A percentile compares a stretch with the other conserved stretches of the same genome.
phyloP scores from a whole-genome alignment of 2,329 filamentous ascomycete genomes.

The Trichoderma arundinaceum region DNA sequence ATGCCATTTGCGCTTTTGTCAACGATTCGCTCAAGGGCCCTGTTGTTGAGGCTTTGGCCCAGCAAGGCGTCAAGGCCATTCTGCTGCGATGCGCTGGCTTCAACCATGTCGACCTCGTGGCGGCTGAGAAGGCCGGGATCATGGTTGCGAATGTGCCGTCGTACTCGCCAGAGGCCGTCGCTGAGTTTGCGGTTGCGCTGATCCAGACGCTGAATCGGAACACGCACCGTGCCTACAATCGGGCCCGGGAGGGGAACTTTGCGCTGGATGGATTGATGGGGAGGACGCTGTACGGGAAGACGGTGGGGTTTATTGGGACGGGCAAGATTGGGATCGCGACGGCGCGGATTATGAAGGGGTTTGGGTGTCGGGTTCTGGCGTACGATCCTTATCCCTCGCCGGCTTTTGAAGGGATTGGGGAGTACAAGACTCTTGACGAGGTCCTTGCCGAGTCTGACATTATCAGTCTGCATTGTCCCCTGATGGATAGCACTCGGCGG shows the following conservation, averaged over 20 bases:
- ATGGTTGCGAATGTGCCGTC: constrained; percentile 70
- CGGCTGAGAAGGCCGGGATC: constrained; percentile 60
- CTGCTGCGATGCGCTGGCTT: constrained; percentile 71
- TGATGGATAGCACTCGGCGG: constrained; percentile 64
- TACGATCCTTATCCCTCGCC: constrained; percentile 61
- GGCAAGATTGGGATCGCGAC: constrained; percentile 69
- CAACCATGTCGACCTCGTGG: constrained; percentile 68
- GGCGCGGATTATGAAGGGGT: constrained; percentile 66
- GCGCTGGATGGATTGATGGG: constrained; percentile 68
- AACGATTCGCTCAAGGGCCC: constrained; percentile 62
- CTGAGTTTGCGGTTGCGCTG: constrained; percentile 71
- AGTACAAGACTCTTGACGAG: constrained; percentile 59
- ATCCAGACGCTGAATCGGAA: constrained; percentile 71
- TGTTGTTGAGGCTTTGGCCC: constrained; percentile 58
- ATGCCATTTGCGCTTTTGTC: constrained; percentile 71
- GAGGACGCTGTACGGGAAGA: constrained; percentile 66
- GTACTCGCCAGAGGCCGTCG: constrained; percentile 72
- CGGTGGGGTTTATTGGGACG: constrained; percentile 68
- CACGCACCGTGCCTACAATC: constrained; percentile 70
- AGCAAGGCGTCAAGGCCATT: constrained; percentile 60
- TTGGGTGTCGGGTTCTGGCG: constrained; percentile 67
- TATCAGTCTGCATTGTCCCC: constrained; percentile 69
- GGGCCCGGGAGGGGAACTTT: constrained; percentile 72
- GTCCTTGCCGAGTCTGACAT: constrained; percentile 64
- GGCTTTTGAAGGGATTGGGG: constrained; percentile 56